Conservation (phyloP, 2,329 filamentous ascomycete species). For the Apiospora aurea region DNA sequence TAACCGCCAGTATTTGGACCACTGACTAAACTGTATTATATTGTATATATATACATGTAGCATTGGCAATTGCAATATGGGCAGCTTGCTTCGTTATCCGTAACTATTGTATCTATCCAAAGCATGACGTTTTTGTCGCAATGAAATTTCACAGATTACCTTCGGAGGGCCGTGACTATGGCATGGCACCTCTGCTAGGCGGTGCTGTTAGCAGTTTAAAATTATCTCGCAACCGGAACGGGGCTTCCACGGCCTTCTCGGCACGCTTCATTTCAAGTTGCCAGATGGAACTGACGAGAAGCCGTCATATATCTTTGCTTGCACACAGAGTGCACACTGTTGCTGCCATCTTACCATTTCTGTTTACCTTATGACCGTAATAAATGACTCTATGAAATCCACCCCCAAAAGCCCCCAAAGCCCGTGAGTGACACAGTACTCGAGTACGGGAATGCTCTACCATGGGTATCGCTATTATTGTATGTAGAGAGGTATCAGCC, state of each 20-base stretch:
- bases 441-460: constrained; percentile 7
- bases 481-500: background rate
- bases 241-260: constrained; percentile 12
- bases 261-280: constrained; percentile 11
- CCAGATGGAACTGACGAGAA: constrained; percentile 8
- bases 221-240: background rate
- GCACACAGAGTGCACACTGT: background rate
- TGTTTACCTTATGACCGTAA: background rate
- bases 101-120: too few species aligned
- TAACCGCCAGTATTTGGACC: background rate
- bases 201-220: constrained; percentile 5
- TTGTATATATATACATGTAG: too few species aligned
- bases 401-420: background rate
- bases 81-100: too few species aligned
- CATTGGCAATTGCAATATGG: too few species aligned
- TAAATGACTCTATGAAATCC: background rate
- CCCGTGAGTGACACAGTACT: background rate
- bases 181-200: background rate
- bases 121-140: background rate
- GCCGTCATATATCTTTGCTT: background rate
- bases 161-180: background rate
- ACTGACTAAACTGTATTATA: too few species aligned
- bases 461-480: background rate
- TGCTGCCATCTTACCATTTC: background rate
- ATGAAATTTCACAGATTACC: background rate